These are phyloP conservation scores for Ceratocystiopsis brevicomis DNA, from an alignment of 2,329 filamentous ascomycete genomes.

Conservation along the genomic window DNA sequence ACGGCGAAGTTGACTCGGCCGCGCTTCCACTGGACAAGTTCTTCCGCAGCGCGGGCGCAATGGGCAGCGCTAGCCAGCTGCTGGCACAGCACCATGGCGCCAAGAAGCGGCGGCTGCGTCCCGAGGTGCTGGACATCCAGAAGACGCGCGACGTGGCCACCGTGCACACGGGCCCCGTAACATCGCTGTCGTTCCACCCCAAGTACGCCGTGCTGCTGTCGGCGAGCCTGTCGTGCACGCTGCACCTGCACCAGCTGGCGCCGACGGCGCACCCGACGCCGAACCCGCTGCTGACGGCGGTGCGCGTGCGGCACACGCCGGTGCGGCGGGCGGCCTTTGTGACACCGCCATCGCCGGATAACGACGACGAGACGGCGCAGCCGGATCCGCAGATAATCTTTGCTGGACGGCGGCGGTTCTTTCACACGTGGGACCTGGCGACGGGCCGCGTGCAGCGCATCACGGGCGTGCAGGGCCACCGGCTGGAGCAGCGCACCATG, in stretches of 20 bases:
- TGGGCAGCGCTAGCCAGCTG: slow-evolving; percentile 29
- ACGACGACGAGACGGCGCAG: slow-evolving; percentile 23
- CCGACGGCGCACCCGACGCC: slow-evolving; percentile 55
- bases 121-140: slow-evolving; percentile 81
- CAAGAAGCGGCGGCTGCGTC: slow-evolving; percentile 55
- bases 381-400: slow-evolving; percentile 50
- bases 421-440: slow-evolving; percentile 82
- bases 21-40: slow-evolving; percentile 62
- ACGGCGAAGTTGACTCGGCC: slow-evolving; percentile 33
- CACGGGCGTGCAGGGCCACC: slow-evolving; percentile 52
- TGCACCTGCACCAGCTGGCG: slow-evolving; percentile 78
- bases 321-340: slow-evolving; percentile 70
- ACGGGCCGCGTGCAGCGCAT: slow-evolving; percentile 72
- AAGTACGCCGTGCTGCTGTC: slow-evolving; percentile 75
- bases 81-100: slow-evolving; percentile 12
- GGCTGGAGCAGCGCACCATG: slow-evolving; percentile 74
- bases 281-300: slow-evolving; percentile 76
- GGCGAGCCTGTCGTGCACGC: slow-evolving; percentile 64
- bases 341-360: slow-evolving; percentile 36
- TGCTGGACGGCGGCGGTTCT: slow-evolving; percentile 72
- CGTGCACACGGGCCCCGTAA: slow-evolving; percentile 59
- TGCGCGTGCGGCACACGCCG: slow-evolving; percentile 72
- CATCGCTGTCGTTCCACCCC: slow-evolving; percentile 77
- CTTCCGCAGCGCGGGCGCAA: slow-evolving; percentile 52
- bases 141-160: slow-evolving; percentile 71